Evolutionary conservation across 768 basidiomycete species (phyloP), one percentile per base, ranked within the genome.

Genomic region (Kockovaella imperatae): DNA sequence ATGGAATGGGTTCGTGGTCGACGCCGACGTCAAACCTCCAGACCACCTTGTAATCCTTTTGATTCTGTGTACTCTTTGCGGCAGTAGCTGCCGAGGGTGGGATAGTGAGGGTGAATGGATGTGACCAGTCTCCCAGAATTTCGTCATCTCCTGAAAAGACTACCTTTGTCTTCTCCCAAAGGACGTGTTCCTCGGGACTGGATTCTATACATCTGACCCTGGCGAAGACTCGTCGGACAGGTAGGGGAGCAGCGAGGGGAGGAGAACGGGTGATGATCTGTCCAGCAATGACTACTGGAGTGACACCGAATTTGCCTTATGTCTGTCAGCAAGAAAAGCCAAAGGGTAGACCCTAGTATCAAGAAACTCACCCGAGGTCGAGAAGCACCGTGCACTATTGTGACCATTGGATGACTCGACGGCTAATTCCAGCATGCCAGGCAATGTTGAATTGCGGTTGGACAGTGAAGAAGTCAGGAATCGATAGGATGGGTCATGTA

Each of bases 1-100:
- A 56, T 3, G 59, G 64, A 13, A 67, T 62, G 6, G 60, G 64
- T 32, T 57, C 49, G 45, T 67, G 64, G 6, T 63, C 59, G 36
- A 67, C 47, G 11, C 48, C 42, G 4, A 59, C 45, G 31, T 66
- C 60, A 21, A 66, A 43, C 14, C 54, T 43, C 64, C 64, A 66
- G 7, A 53, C 54, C 18, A 56, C 52, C 38, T 56, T 57, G 45
- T 56, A 57, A 25, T 66, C 60, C 32, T 52, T 54, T 10, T 53
- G 42, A 23, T 43, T 45, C 48, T 57, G 58, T 2, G 60, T 36
- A 20, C 56, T 57, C 26, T 40, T 35, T 6, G 56, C 58, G 5
- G 21, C 29, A 11, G 30, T 35, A 3, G 39, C 49, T 3, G 60
- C 60, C 14, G 7, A 7, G 7, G 46, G 30, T 8, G 64, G 64